Conservation (phyloP, 352 stramenopile species). For the Hyaloperonospora brassicae region DNA sequence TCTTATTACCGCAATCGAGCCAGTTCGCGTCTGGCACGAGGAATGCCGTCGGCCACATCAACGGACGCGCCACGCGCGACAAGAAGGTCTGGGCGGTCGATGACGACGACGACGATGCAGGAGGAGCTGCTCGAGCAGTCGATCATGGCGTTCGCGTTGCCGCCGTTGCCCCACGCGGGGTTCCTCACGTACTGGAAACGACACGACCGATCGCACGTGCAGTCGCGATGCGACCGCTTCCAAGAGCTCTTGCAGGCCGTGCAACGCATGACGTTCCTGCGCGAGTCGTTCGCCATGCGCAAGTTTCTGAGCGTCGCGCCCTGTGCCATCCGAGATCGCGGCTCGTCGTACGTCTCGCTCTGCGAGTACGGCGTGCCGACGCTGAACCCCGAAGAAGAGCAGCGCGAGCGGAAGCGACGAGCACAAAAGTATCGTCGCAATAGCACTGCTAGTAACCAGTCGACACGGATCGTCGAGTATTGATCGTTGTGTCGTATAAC, state of each 20-base stretch:
- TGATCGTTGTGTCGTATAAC: slow-evolving; percentile 14
- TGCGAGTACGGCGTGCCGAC: slow-evolving; percentile 64
- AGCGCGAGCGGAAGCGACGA: slow-evolving; percentile 60
- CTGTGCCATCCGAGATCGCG: slow-evolving; percentile 57
- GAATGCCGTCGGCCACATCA: slow-evolving; percentile 1
- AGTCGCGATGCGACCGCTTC: slow-evolving; percentile 64
- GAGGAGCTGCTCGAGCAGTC: slow-evolving; percentile 43
- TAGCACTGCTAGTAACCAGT: slow-evolving; percentile 52
- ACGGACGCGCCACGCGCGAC: neutral
- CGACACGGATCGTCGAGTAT: slow-evolving; percentile 41
- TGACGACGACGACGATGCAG: slow-evolving; percentile 6
- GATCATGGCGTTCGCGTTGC: slow-evolving; percentile 55
- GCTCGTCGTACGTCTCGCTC: slow-evolving; percentile 78
- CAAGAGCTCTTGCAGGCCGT: slow-evolving; percentile 63
- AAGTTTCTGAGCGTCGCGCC: slow-evolving; percentile 69
- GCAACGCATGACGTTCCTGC: slow-evolving; percentile 54
- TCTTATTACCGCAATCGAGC: slow-evolving; percentile 44
- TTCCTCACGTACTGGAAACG: slow-evolving; percentile 76
- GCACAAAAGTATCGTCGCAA: slow-evolving; percentile 66
- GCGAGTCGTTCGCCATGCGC: slow-evolving; percentile 53
- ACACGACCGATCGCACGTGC: slow-evolving; percentile 65
- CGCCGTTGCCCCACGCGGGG: slow-evolving; percentile 59
- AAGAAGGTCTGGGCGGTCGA: too few relatives aligned
- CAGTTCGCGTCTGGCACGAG: slow-evolving; percentile 17
- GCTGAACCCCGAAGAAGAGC: slow-evolving; percentile 57